These are phyloP conservation scores for Sphagnum magellanicum DNA, from an alignment of 228 moss, liverwort and hornwort species.

Conservation along the genomic window DNA sequence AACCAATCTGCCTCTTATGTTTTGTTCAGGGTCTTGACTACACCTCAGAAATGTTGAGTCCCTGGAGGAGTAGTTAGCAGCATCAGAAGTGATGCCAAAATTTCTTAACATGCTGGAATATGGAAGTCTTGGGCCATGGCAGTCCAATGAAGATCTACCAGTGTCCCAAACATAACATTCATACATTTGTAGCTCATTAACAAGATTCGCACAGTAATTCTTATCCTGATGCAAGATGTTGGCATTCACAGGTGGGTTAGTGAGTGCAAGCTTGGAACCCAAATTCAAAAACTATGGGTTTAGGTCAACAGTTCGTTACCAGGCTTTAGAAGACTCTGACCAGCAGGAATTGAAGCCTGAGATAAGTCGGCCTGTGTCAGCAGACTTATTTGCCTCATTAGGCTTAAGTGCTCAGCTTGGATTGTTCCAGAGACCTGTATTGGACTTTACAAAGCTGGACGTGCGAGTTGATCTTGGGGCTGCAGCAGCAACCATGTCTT, in stretches of 20 bases:
- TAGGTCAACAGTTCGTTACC: slow-evolving; percentile 4
- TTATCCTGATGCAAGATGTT: background rate
- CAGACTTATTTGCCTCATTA: slow-evolving; percentile 66
- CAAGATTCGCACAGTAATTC: background rate
- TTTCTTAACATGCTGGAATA: too few species aligned
- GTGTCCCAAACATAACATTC: too few species aligned
- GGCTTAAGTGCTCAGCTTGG: slow-evolving; percentile 72
- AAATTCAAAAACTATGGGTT: slow-evolving; percentile 6
- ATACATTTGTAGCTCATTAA: too few species aligned
- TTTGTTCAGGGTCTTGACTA: too few species aligned
- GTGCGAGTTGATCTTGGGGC: slow-evolving; percentile 65
- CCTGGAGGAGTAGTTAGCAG: too few species aligned
- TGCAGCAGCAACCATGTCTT: slow-evolving; percentile 38
- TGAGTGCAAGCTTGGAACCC: slow-evolving; percentile 34
- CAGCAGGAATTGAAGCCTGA: slow-evolving; percentile 1
- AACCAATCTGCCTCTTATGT: too few species aligned
- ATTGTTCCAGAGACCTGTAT: slow-evolving; percentile 46
- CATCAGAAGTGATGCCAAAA: too few species aligned
- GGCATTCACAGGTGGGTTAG: slow-evolving; percentile 45
- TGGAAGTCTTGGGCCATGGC: too few species aligned
- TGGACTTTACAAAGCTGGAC: slow-evolving; percentile 70
- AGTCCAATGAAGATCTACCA: too few species aligned
- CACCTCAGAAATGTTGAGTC: too few species aligned
- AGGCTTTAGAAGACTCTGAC: background rate
- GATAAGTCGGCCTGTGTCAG: slow-evolving; percentile 17